Evolutionary conservation across 2,329 filamentous ascomycete genomes (phyloP), one percentile per base, ranked within the genome.

Genomic region (Alternaria atra): DNA sequence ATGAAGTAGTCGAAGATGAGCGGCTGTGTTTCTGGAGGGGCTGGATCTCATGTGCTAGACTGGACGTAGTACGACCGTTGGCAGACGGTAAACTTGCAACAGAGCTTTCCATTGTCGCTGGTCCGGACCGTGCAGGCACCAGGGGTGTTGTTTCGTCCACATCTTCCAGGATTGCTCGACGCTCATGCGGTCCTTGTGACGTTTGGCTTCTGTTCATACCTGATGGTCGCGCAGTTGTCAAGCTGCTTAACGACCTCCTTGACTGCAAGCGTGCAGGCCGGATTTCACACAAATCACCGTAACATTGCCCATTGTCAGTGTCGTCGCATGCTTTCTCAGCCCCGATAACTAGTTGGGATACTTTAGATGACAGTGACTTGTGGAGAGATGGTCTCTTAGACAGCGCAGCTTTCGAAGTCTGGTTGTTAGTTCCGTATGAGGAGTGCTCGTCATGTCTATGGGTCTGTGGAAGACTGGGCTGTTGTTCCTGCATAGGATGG

Each of bases 291-390:
- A 83, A 87, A 65, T 86, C 85, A 0, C 88, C 88, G 66, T 85
- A 86, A 65, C 88, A 90, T 17, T 86, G 85, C 0, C 86, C 87
- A 53, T 84, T 78, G 58, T 86, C 83, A 63, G 84, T 78, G 55
- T 86, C 83, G 62, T 88, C 85, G 66, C 87, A 89, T 4, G 79
- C 72, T 1, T 82, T 73, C 29, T 80, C 79, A 2, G 67, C 65
- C 4, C 80, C 80, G 9, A 79, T 79, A 9, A 88, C 80, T 7
- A 89, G 74, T 40, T 82, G 80, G 7, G 81, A 83, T 23, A 89
- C 75, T 29, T 79, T 79, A 6, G 72, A 72, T 2, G 79, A 82
- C 15, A 84, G 70, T 15, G 79, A 73, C 4, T 75, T 66, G 23
- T 80, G 79, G 4, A 84, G 59, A 0, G 81, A 81, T 20, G 81